Conservation (phyloP, 2,329 filamentous ascomycete species). For the Botrytis medusae region DNA sequence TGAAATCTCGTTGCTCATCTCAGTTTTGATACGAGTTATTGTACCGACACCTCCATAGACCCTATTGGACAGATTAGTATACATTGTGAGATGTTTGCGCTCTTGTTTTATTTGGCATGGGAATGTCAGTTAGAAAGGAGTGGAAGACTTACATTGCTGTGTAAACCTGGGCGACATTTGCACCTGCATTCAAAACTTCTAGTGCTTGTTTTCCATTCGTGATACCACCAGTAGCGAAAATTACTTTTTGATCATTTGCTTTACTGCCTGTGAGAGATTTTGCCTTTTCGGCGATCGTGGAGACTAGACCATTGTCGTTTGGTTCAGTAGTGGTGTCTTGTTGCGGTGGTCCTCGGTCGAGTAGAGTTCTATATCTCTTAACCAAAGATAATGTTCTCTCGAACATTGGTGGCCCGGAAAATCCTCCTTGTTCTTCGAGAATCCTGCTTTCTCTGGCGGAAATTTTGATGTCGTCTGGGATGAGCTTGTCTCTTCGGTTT, state of each 20-base stretch:
- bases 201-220: conserved; percentile 83
- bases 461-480: conserved; percentile 66
- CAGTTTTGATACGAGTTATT: conserved; percentile 62
- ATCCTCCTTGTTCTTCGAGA: conserved; percentile 78
- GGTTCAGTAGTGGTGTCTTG: conserved; percentile 12
- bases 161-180: conserved; percentile 88
- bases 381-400: conserved; percentile 77
- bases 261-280: conserved; percentile 23
- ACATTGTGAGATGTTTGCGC: background rate
- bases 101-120: background rate
- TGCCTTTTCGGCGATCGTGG: conserved; percentile 41
- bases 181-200: conserved; percentile 81
- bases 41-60: conserved; percentile 64
- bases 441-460: conserved; percentile 64
- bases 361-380: conserved; percentile 69
- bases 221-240: conserved; percentile 93
- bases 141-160: conserved; percentile 56
- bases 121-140: background rate
- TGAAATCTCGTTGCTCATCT: conserved; percentile 53
- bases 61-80: conserved; percentile 22
- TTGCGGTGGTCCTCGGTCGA: conserved; percentile 53
- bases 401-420: conserved; percentile 89
- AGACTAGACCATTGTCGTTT: conserved; percentile 40
- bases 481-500: conserved; percentile 70
- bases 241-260: conserved; percentile 60